Evolutionary conservation across 371 early-diverging fungal genomes (phyloP).

Genomic region (Zopfochytrium polystomum): DNA sequence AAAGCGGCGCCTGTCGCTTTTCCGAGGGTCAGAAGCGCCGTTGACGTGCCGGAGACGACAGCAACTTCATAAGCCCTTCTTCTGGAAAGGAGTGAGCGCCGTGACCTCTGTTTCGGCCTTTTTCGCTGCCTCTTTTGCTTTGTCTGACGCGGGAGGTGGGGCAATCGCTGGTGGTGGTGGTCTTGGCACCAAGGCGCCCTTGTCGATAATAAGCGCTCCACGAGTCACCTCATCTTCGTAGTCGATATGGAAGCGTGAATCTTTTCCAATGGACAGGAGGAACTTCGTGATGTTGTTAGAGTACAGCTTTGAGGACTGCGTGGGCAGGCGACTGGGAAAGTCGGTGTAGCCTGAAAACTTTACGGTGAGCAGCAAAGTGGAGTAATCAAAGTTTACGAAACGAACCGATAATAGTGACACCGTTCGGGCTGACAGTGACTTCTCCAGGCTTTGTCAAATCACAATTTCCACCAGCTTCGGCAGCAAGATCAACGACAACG

Average conservation of each 20-base stretch:
- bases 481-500: constrained; percentile 36
- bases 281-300: constrained; percentile 40
- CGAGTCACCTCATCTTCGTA: constrained; percentile 31
- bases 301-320: constrained; percentile 35
- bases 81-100: constrained; percentile 27
- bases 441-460: constrained; percentile 36
- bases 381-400: not conserved
- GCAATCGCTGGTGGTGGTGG: constrained; percentile 8
- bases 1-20: constrained; percentile 21
- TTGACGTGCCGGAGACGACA: constrained; percentile 9
- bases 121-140: not conserved
- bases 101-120: constrained; percentile 11
- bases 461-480: constrained; percentile 36
- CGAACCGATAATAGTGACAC: constrained; percentile 34
- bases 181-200: constrained; percentile 23
- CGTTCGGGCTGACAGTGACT: constrained; percentile 16
- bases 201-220: constrained; percentile 24
- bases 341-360: constrained; percentile 39
- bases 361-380: not conserved
- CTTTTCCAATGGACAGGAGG: constrained; percentile 28
- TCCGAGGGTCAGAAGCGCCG: constrained; percentile 18
- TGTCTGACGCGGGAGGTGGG: not conserved
- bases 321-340: constrained; percentile 34
- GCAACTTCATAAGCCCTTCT: constrained; percentile 27
- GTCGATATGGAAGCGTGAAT: constrained; percentile 21